Conservation (phyloP, 1,284 basidiomycete genomes). For the Cystobasidium pallidum region DNA sequence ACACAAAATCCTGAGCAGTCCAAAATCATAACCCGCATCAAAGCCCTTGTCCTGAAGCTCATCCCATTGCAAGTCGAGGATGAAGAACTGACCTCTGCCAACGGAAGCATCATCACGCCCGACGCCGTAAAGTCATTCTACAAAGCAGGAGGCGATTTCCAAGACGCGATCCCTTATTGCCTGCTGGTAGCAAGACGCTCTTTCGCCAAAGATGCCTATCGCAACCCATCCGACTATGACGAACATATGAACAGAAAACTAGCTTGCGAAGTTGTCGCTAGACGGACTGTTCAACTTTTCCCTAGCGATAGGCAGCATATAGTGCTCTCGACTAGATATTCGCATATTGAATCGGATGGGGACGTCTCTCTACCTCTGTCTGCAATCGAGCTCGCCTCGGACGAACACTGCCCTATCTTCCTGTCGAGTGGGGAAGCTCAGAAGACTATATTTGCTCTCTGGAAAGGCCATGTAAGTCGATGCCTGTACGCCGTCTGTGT, state of each 20-base stretch:
- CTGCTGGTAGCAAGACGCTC: constrained; percentile 50
- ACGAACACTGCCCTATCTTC: constrained; percentile 72
- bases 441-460: constrained; percentile 57
- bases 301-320: constrained; percentile 33
- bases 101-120: constrained; percentile 61
- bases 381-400: constrained; percentile 75
- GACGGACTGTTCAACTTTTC: constrained; percentile 70
- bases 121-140: constrained; percentile 56
- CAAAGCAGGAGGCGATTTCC: constrained; percentile 64
- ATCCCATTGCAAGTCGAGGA: constrained; percentile 78
- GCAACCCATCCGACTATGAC: constrained; percentile 70
- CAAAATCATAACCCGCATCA: constrained; percentile 70
- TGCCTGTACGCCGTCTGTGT: constrained; percentile 42
- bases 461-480: constrained; percentile 47
- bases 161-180: constrained; percentile 66
- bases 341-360: constrained; percentile 72
- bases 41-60: constrained; percentile 73
- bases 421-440: constrained; percentile 85
- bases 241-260: constrained; percentile 80
- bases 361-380: constrained; percentile 73
- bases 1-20: too few relatives aligned
- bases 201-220: constrained; percentile 46
- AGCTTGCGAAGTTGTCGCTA: constrained; percentile 85
- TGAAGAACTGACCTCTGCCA: constrained; percentile 61
- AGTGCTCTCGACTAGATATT: constrained; percentile 65